A percentile compares a stretch with the other conserved stretches of the same genome.
These are phyloP conservation scores for Globisporangium sylvaticum DNA, from an alignment of 352 stramenopile genomes.

Conservation along the genomic window DNA sequence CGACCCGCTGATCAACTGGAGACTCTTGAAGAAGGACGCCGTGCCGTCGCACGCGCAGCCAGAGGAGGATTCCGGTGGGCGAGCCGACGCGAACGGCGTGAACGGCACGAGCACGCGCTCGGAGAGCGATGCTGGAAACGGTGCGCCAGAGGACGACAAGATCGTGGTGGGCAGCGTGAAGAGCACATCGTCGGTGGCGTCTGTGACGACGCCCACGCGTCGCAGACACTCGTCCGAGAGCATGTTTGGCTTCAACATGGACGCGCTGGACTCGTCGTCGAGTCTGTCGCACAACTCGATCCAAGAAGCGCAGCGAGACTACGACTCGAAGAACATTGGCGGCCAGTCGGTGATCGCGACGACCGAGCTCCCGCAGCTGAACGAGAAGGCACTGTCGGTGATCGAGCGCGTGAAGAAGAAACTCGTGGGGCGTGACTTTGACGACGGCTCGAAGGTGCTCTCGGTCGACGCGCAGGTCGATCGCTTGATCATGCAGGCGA, in stretches of 20 bases:
- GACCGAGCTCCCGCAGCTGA: slow-evolving; percentile 73
- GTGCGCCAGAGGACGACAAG: slow-evolving; percentile 27
- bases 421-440: slow-evolving; percentile 97
- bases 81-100: slow-evolving; percentile 9
- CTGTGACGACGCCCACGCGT: slow-evolving; percentile 33
- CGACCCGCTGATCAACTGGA: slow-evolving; percentile 99
- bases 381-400: slow-evolving; percentile 92
- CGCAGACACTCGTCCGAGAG: slow-evolving; percentile 53
- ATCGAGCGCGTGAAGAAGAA: slow-evolving; percentile 99
- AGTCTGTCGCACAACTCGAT: slow-evolving; percentile 63
- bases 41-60: slow-evolving; percentile 72
- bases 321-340: slow-evolving; percentile 44
- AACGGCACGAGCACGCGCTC: not conserved
- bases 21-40: slow-evolving; percentile 89
- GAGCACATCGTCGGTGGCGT: slow-evolving; percentile 45
- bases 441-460: slow-evolving; percentile 75
- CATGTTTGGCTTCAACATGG: slow-evolving; percentile 69
- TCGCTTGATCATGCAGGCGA: slow-evolving; percentile 97
- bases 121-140: slow-evolving; percentile 4
- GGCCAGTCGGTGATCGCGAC: slow-evolving; percentile 52
- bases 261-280: slow-evolving; percentile 46
- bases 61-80: slow-evolving; percentile 29
- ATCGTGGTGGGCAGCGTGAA: slow-evolving; percentile 42
- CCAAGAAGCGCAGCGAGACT: slow-evolving; percentile 42
- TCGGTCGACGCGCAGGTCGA: slow-evolving; percentile 94